Conservation (phyloP, 1,284 basidiomycete species). For the Lignosus rhinocerotis region DNA sequence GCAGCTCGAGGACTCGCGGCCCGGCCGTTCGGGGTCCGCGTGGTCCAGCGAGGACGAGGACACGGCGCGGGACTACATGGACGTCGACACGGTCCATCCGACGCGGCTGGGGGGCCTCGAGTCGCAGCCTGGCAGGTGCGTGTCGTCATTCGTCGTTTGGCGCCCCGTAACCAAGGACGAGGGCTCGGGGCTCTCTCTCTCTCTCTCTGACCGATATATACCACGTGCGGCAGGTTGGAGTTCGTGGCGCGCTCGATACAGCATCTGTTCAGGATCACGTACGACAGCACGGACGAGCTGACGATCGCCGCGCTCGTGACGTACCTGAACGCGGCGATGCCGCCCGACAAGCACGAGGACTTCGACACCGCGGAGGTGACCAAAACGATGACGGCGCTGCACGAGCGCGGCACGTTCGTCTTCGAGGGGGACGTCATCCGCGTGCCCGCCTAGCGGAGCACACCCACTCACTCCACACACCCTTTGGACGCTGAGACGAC, state of each 20-base stretch:
- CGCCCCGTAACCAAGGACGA: neutral
- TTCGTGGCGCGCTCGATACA: constrained; percentile 61
- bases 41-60: constrained; percentile 28
- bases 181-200: neutral
- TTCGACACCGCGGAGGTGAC: constrained; percentile 74
- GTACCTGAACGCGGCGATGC: constrained; percentile 73
- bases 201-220: neutral
- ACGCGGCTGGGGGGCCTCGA: constrained; percentile 54
- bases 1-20: constrained; percentile 24
- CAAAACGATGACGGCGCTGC: constrained; percentile 52
- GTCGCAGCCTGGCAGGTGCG: constrained; percentile 54
- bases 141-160: neutral
- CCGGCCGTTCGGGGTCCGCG: constrained; percentile 16
- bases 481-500: neutral
- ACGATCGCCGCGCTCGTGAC: constrained; percentile 64
- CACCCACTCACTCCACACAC: neutral
- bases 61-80: constrained; percentile 27
- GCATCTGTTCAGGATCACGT: constrained; percentile 65
- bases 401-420: constrained; percentile 51
- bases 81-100: constrained; percentile 19
- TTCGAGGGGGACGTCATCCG: constrained; percentile 64
- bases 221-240: constrained; percentile 40
- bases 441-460: constrained; percentile 7
- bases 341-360: constrained; percentile 74
- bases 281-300: constrained; percentile 62